phyloP scores from a whole-genome alignment of 2,329 filamentous ascomycete species.

The Xylaria sp. region DNA sequence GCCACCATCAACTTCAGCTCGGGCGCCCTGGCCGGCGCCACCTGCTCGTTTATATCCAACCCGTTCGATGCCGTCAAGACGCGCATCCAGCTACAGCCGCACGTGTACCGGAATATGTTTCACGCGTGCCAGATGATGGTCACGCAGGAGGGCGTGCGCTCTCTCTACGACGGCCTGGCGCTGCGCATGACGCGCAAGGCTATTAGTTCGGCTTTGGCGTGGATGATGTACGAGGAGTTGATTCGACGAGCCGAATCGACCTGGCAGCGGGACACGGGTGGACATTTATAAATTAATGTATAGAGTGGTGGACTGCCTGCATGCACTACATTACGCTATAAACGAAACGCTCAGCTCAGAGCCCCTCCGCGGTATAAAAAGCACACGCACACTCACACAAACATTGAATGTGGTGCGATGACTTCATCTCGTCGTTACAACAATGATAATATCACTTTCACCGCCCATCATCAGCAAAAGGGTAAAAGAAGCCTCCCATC shows the following conservation, averaged over 20 bases:
- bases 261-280: constrained; percentile 44
- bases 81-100: constrained; percentile 88
- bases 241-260: constrained; percentile 73
- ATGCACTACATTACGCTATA: neutral
- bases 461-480: neutral
- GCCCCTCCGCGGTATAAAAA: neutral
- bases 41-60: constrained; percentile 91
- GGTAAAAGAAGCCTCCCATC: constrained; percentile 19
- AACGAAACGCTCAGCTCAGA: neutral
- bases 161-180: constrained; percentile 86
- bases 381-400: neutral
- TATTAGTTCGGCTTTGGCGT: constrained; percentile 91
- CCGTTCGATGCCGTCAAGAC: constrained; percentile 98
- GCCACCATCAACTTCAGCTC: constrained; percentile 86
- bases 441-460: neutral
- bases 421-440: constrained; percentile 8
- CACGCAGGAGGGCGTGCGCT: constrained; percentile 79
- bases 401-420: constrained; percentile 10
- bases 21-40: constrained; percentile 80
- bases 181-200: constrained; percentile 92
- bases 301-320: constrained; percentile 17
- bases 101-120: constrained; percentile 83
- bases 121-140: constrained; percentile 83
- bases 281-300: constrained; percentile 41
- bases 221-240: constrained; percentile 96